These are phyloP conservation scores for Conoideocrella luteorostrata DNA, from an alignment of 2,329 filamentous ascomycete genomes.

Conservation along the genomic window DNA sequence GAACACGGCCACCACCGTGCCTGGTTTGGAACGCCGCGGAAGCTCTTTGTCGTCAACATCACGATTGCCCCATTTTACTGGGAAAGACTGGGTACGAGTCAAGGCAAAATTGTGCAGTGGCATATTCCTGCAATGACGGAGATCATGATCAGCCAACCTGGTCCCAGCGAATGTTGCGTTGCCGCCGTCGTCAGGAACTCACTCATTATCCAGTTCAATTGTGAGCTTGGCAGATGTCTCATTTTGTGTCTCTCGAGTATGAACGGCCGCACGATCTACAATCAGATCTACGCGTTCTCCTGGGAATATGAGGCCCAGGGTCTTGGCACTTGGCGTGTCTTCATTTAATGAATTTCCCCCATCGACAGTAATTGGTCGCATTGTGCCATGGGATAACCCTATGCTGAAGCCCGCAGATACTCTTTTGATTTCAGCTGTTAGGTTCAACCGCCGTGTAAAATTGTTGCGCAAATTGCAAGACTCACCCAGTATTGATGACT, in stretches of 20 bases:
- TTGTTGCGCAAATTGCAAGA: too few relatives aligned
- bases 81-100: slow-evolving; percentile 13
- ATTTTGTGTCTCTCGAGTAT: too few relatives aligned
- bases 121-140: slow-evolving; percentile 12
- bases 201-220: slow-evolving; percentile 13
- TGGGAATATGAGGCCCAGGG: slow-evolving; percentile 16
- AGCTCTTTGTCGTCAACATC: background rate
- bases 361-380: slow-evolving; percentile 15
- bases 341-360: slow-evolving; percentile 10
- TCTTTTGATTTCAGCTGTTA: too few relatives aligned
- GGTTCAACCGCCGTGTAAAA: too few relatives aligned
- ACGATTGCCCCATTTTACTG: slow-evolving; percentile 4
- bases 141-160: too few relatives aligned
- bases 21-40: background rate
- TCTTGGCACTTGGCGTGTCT: slow-evolving; percentile 9
- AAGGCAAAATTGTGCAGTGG: slow-evolving; percentile 15
- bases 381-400: slow-evolving; percentile 2
- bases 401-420: slow-evolving; percentile 9
- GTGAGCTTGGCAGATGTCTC: background rate
- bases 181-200: background rate
- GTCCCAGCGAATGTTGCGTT: background rate
- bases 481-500: slow-evolving; percentile 13
- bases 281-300: slow-evolving; percentile 17
- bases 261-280: slow-evolving; percentile 1
- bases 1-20: background rate